Evolutionary conservation across 345 rosid species (phyloP), one percentile per base, ranked within the genome.

Genomic region (Linum usitatissimum): DNA sequence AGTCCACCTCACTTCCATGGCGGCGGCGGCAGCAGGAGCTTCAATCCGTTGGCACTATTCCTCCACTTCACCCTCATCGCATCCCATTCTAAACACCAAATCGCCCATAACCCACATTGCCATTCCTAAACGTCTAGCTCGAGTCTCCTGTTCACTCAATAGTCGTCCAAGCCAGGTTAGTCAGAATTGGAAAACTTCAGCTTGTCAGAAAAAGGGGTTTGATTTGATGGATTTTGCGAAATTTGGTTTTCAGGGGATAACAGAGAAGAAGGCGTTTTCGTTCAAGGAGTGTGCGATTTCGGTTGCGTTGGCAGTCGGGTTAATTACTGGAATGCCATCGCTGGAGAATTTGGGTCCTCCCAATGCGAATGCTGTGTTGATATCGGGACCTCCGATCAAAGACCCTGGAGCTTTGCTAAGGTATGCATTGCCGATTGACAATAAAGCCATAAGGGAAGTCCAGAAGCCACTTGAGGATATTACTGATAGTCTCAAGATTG

Each of bases 381-480:
- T 93, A 67, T 93, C 99, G 3, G 99, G 97, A 19, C 99, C 99
- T 3, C 97, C 99, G 0, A 90, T 89, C 21, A 93, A 93, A 78
- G 99, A 93, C 54, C 99, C 99, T 0, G 94, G 77, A 53, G 88
- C 91, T 36, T 70, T 93, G 59, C 70, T 93, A 64, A 81, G 99
- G 75, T 69, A 89, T 70, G 99, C 96, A 9, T 80, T 93, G 76
- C 99, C 99, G 9, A 86, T 93, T 68, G 70, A 86, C 66, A 92
- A 86, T 63, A 89, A 87, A 69, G 94, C 99, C 68, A 80, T 87
- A 42, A 83, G 99, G 74, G 91, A 87, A 71, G 99, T 93, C 0
- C 99, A 93, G 59, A 93, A 87, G 65, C 99, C 99, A 0, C 96
- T 93, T 2, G 97, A 93, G 70, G 97, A 89, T 71, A 89, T 93